Conservation (phyloP, 371 early-diverging fungal genomes). For the Mucor mucedo region DNA sequence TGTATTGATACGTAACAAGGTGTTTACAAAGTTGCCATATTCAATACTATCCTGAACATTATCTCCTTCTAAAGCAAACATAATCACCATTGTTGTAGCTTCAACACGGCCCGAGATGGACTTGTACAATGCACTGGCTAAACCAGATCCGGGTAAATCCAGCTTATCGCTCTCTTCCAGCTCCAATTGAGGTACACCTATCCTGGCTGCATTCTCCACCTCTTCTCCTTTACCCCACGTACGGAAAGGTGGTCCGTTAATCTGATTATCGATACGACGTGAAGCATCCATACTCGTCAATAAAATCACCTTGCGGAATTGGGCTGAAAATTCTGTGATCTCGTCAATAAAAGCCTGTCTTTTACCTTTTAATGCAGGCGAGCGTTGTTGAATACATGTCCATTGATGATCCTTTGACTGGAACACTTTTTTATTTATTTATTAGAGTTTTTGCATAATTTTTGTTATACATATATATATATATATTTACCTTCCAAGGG, state of each 20-base stretch:
- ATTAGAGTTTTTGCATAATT: background rate
- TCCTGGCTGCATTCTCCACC: constrained; percentile 13
- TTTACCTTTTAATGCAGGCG: constrained; percentile 51
- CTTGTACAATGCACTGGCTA: constrained; percentile 53
- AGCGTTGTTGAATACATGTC: constrained; percentile 66
- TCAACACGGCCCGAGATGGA: constrained; percentile 27
- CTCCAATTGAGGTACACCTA: constrained; percentile 45
- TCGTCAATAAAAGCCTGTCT: constrained; percentile 43
- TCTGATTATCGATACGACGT: constrained; percentile 65
- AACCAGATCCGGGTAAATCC: constrained; percentile 61
- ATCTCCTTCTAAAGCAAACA: constrained; percentile 81
- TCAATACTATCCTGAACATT: constrained; percentile 73
- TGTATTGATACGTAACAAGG: constrained; percentile 28
- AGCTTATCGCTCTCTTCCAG: constrained; percentile 13
- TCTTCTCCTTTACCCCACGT: constrained; percentile 17
- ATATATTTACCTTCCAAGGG: constrained; percentile 52
- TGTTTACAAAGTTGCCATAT: constrained; percentile 63
- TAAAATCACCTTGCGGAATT: constrained; percentile 62
- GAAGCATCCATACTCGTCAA: constrained; percentile 76
- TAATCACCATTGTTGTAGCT: constrained; percentile 52
- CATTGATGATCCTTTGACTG: constrained; percentile 57
- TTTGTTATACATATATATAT: background rate
- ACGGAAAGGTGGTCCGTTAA: constrained; percentile 52
- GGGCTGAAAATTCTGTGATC: constrained; percentile 57
- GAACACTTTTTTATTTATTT: constrained; percentile 40